Evolutionary conservation across 257 asterid genomes (phyloP).

Genomic region (Echium plantagineum): DNA sequence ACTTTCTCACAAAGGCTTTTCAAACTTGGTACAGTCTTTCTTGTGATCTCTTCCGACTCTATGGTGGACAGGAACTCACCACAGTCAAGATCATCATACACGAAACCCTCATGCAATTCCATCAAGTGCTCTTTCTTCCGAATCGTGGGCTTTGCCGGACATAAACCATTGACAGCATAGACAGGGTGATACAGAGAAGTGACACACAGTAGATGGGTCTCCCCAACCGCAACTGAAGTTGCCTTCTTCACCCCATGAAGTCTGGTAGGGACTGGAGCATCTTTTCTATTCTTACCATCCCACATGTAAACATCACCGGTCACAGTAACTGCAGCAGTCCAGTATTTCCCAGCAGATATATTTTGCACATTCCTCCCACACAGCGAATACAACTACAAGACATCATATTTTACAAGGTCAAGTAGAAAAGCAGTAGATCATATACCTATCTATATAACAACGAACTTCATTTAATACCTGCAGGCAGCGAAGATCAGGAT

Average conservation of each 20-base stretch:
- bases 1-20: constrained; percentile 75
- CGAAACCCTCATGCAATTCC: constrained; percentile 53
- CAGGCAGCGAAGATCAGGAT: constrained; percentile 60
- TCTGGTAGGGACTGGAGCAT: constrained; percentile 48
- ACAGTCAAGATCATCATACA: constrained; percentile 53
- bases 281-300: constrained; percentile 69
- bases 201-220: constrained; percentile 70
- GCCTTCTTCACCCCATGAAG: constrained; percentile 92
- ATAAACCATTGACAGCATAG: constrained; percentile 25
- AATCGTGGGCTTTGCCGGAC: constrained; percentile 19
- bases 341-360: constrained; percentile 89
- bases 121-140: constrained; percentile 32
- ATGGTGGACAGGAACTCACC: constrained; percentile 22
- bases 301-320: constrained; percentile 84
- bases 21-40: constrained; percentile 48
- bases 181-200: constrained; percentile 84
- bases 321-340: constrained; percentile 85
- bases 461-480: constrained; percentile 46
- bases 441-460: neutral
- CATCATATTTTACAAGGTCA: constrained; percentile 4
- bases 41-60: constrained; percentile 26
- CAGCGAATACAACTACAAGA: constrained; percentile 45
- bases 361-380: constrained; percentile 58
- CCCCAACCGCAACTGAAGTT: constrained; percentile 87
- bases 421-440: constrained; percentile 4